A percentile compares a stretch with the other conserved stretches of the same genome.
Conservation (phyloP, 1,284 basidiomycete genomes). For the Stereum hirsutum region DNA sequence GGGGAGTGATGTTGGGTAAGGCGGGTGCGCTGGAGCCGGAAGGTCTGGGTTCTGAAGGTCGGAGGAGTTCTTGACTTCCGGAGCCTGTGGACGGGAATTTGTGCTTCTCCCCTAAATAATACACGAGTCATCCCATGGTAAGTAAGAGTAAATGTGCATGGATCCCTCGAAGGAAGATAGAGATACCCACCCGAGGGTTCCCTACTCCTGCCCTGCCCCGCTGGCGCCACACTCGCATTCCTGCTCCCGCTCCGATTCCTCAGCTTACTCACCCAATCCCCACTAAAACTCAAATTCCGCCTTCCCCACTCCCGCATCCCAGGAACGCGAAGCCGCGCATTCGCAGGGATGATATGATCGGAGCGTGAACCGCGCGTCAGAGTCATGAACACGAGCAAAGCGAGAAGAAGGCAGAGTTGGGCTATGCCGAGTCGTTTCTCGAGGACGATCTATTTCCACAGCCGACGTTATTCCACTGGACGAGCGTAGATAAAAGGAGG, state of each 20-base stretch:
- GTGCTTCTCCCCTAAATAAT: too few relatives aligned
- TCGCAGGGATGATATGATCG: constrained; percentile 21
- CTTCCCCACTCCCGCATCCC: constrained; percentile 41
- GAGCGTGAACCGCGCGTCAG: constrained; percentile 71
- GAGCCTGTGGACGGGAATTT: too few relatives aligned
- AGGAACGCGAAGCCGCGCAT: constrained; percentile 4
- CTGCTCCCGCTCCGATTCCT: constrained; percentile 29
- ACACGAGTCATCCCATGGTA: too few relatives aligned
- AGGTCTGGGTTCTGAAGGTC: too few relatives aligned
- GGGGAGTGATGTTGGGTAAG: too few relatives aligned
- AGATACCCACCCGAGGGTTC: too few relatives aligned
- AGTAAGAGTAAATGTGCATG: too few relatives aligned
- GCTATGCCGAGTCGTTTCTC: constrained; percentile 82
- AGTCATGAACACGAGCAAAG: constrained; percentile 75
- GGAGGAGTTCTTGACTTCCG: too few relatives aligned
- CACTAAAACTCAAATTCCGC: constrained; percentile 44
- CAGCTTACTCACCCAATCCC: constrained; percentile 39
- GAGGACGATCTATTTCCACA: constrained; percentile 48
- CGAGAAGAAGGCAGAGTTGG: constrained; percentile 71
- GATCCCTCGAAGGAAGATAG: too few relatives aligned
- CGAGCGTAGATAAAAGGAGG: background rate
- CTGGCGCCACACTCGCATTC: constrained; percentile 12
- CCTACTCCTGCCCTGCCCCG: background rate
- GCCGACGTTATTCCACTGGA: constrained; percentile 1
- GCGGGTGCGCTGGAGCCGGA: too few relatives aligned